Base-by-base conservation (phyloP, 306 rosid species). In the Glycine soja region DNA sequence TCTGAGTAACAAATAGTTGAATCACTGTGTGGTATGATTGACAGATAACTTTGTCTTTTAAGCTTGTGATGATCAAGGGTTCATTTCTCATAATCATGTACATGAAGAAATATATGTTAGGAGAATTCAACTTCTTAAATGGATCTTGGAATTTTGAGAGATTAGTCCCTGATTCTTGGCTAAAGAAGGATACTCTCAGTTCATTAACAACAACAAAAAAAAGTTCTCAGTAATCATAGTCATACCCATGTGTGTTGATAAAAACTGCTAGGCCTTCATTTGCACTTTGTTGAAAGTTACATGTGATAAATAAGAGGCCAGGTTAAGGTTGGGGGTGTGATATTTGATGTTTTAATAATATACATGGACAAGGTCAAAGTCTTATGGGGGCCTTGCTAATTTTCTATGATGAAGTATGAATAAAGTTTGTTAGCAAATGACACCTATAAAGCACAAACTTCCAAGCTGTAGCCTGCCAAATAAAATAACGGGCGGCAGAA, bases 351-450 rank as follows among this genome's bases (percentile, higher is more conserved):
- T 66, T 54, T 66, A 7, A 40, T 50, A 53, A 57, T 50, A 43
- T 12, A 34, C n/a, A 47, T 66, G 42, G 67, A 73, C 15, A 24
- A 62, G 15, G 84, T 84, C 87, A 79, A 79, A 84, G 87, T 79
- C 81, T 79, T 78, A 19, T 12, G 0, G 47, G 13, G 45, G 73
- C 3, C 68, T 72, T 56, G 34, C 47, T 19, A 57, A 19, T n/a
- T 56, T 65, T 65, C 11, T 43, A 38, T 16, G 15, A 13, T 69
- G 14, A 48, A 38, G 48, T 64, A 43, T 81, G 65, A 73, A 56
- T 9, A 75, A 30, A 30, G 42, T 14, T 75, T 57, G 58, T 34
- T 34, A 19, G 74, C 52, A 70, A 47, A 78, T 77, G 74, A 6
- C 79, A 78, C 3, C 24, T 43, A 34, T 48, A 36, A 53, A 15